Percentiles rank a stretch among this genome's conserved stretches.
These are phyloP conservation scores for Crucibulum laeve DNA, from an alignment of 768 basidiomycete species.

Conservation along the genomic window DNA sequence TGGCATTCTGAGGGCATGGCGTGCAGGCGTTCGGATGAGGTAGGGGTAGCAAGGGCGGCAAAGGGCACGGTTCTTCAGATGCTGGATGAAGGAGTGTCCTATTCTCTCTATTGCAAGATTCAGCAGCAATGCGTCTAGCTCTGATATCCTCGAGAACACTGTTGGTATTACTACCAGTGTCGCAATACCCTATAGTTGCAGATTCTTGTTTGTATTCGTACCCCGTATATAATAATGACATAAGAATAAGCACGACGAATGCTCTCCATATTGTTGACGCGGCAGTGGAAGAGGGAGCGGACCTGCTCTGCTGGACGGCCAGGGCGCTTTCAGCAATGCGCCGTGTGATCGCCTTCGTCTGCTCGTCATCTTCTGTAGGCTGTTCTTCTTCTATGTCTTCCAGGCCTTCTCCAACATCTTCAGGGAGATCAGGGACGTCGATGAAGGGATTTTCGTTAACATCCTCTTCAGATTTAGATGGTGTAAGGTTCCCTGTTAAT, in stretches of 20 bases:
- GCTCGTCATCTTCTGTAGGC: background rate
- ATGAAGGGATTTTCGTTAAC: background rate
- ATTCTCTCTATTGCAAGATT: constrained; percentile 55
- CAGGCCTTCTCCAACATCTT: background rate
- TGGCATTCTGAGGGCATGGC: constrained; percentile 67
- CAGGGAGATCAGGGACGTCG: background rate
- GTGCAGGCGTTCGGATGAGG: constrained; percentile 63
- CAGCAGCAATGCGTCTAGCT: constrained; percentile 38
- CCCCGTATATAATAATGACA: constrained; percentile 27
- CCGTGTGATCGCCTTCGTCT: background rate
- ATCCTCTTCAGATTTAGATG: background rate
- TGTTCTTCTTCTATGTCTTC: background rate
- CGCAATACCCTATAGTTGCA: constrained; percentile 72
- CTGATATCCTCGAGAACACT: constrained; percentile 44
- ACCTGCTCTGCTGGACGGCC: background rate
- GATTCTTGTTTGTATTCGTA: constrained; percentile 65
- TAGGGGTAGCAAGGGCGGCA: constrained; percentile 49
- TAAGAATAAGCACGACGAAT: constrained; percentile 24
- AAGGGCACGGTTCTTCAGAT: constrained; percentile 44
- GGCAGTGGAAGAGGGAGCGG: background rate
- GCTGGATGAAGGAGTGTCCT: constrained; percentile 39
- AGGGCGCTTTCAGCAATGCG: background rate
- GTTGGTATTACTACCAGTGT: constrained; percentile 60
- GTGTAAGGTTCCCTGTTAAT: too few species aligned
- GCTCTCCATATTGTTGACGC: background rate